Evolutionary conservation across 257 asterid genomes (phyloP), one percentile per base, ranked within the genome.

Genomic region (Solanum pennellii): DNA sequence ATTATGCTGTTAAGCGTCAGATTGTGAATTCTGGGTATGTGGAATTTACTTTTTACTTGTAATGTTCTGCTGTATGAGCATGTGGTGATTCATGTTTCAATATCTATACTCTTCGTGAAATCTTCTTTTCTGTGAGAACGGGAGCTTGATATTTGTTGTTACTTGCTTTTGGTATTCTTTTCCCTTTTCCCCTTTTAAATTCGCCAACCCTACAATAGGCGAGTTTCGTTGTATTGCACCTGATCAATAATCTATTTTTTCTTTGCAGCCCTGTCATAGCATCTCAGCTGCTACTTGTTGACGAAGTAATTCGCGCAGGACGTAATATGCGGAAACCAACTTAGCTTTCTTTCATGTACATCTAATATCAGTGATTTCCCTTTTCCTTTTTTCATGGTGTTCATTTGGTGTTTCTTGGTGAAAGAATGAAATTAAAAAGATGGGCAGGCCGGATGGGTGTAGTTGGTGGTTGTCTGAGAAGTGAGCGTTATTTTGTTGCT

Each of bases 231-330:
- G 72, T 6, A 27, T 37, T 39, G 69, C 21, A 72, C 79, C n/a
- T 87, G 49, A 45, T 39, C 82, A 87, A 69, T 65, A 83, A n/a
- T 27, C 31, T 23, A 1, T 86, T n/a, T 72, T 82, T 60, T 35
- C 86, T 41, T 71, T 91, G 94, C 98, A 96, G 99, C 82, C 99
- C 99, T 39, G 99, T 95, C 47, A 96, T 96, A 69, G 95, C 98
- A 41, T 94, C 98, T 39, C 99, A 96, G 90, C 91, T 96, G 93
- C 95, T 96, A 84, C 95, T 96, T 13, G 99, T 96, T 84, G 99
- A 96, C 86, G 99, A 96, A 92, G 98, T 95, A 37, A 96, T 96
- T 69, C 98, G 99, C 45, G 99, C 99, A 73, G 99, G 99, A 33
- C 99, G 99, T 82, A 96, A 96, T 93, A 96, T 96, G 99, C 86